These are phyloP conservation scores for Candida pini DNA, from an alignment of 805 yeast genomes.

Conservation along the genomic window DNA sequence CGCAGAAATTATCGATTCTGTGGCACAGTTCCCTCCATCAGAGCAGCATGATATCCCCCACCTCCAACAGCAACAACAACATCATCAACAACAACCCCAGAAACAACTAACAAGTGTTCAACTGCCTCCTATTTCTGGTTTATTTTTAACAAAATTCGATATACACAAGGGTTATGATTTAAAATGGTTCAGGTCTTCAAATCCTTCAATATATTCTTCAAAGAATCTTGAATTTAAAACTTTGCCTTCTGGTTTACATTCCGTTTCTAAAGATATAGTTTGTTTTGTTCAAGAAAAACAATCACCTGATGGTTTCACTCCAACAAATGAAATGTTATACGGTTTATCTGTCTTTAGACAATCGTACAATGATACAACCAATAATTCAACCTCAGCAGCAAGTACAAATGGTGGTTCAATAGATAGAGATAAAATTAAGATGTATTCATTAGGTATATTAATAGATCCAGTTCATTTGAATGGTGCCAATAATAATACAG, in stretches of 20 bases:
- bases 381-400: slow-evolving; percentile 11
- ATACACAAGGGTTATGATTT: slow-evolving; percentile 44
- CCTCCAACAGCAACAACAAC: background rate
- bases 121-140: slow-evolving; percentile 32
- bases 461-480: slow-evolving; percentile 35
- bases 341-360: slow-evolving; percentile 52
- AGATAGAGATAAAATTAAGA: slow-evolving; percentile 42
- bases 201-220: slow-evolving; percentile 24
- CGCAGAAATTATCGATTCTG: too few relatives aligned
- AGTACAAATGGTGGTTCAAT: too few relatives aligned
- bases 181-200: slow-evolving; percentile 35
- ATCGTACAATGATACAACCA: slow-evolving; percentile 23
- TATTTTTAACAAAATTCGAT: slow-evolving; percentile 49
- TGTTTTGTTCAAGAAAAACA: slow-evolving; percentile 37
- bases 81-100: background rate
- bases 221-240: slow-evolving; percentile 54
- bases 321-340: slow-evolving; percentile 25
- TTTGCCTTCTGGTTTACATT: slow-evolving; percentile 67
- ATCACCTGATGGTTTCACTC: slow-evolving; percentile 6
- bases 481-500: slow-evolving; percentile 3
- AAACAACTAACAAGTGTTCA: background rate
- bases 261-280: slow-evolving; percentile 43
- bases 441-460: slow-evolving; percentile 62
- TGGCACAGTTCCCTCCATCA: too few relatives aligned
- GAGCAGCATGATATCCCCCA: background rate